Evolutionary conservation across 306 rosid genomes (phyloP).

Genomic region (Rosa chinensis): DNA sequence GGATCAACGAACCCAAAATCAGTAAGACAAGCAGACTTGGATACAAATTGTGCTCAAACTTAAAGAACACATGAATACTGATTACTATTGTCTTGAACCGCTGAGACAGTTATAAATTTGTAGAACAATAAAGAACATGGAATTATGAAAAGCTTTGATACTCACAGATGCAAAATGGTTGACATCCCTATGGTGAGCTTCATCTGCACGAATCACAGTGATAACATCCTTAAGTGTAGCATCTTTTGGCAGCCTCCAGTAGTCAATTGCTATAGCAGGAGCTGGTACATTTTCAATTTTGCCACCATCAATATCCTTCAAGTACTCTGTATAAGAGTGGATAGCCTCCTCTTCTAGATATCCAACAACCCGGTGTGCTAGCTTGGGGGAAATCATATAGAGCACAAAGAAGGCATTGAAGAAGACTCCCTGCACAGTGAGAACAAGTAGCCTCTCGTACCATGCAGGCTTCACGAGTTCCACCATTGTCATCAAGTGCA

Average conservation of each 20-base stretch:
- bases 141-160: slow-evolving; percentile 10
- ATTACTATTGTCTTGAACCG: neutral
- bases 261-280: slow-evolving; percentile 81
- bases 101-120: too few relatives aligned
- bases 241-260: slow-evolving; percentile 74
- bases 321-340: slow-evolving; percentile 55
- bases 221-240: slow-evolving; percentile 69
- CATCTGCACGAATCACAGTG: slow-evolving; percentile 81
- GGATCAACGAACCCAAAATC: neutral
- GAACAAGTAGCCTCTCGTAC: slow-evolving; percentile 69
- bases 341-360: slow-evolving; percentile 82
- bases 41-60: neutral
- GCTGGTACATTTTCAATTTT: slow-evolving; percentile 65
- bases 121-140: neutral
- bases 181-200: slow-evolving; percentile 76
- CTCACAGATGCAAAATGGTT: slow-evolving; percentile 84
- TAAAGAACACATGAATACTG: neutral
- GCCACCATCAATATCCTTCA: slow-evolving; percentile 57
- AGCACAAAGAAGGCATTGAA: slow-evolving; percentile 63
- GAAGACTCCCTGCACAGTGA: slow-evolving; percentile 77
- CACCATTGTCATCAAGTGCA: slow-evolving; percentile 83
- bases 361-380: slow-evolving; percentile 72
- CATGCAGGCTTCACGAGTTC: slow-evolving; percentile 73
- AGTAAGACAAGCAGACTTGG: neutral
- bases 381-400: slow-evolving; percentile 61